These are phyloP conservation scores for Crataegus laevigata DNA, from an alignment of 306 rosid genomes.

Conservation along the genomic window DNA sequence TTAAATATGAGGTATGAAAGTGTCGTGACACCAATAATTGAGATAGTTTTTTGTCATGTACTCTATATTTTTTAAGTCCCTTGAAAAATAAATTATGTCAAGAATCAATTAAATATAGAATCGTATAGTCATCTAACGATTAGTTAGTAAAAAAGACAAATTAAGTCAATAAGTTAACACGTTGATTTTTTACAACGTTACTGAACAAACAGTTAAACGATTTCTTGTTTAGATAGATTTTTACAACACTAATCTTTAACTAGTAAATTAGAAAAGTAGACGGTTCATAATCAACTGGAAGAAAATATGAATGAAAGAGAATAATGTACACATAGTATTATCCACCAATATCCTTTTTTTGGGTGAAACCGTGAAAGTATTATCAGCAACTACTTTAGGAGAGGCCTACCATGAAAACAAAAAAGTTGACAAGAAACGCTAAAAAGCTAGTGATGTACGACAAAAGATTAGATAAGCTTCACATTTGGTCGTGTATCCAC, in stretches of 20 bases:
- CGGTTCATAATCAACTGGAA: neutral
- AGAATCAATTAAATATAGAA: neutral
- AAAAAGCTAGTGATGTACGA: neutral
- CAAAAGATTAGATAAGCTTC: neutral
- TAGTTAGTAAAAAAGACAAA: too few species aligned
- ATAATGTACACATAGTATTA: neutral
- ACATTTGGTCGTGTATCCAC: neutral
- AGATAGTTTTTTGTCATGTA: too few species aligned
- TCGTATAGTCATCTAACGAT: too few species aligned
- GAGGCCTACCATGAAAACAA: neutral
- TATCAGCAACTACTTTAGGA: neutral
- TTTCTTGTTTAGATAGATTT: neutral
- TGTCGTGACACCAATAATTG: too few species aligned
- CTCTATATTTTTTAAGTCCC: neutral
- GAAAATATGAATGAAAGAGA: neutral
- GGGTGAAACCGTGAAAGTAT: neutral
- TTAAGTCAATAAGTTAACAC: neutral
- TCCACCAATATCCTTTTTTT: neutral
- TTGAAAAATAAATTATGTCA: too few species aligned
- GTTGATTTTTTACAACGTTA: too few species aligned
- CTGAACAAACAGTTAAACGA: neutral
- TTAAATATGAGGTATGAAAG: too few species aligned
- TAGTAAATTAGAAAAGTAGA: too few species aligned
- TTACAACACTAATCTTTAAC: too few species aligned
- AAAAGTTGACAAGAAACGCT: neutral